These are phyloP conservation scores for Saprolegnia parasitica DNA, from an alignment of 352 stramenopile species.

Conservation along the genomic window DNA sequence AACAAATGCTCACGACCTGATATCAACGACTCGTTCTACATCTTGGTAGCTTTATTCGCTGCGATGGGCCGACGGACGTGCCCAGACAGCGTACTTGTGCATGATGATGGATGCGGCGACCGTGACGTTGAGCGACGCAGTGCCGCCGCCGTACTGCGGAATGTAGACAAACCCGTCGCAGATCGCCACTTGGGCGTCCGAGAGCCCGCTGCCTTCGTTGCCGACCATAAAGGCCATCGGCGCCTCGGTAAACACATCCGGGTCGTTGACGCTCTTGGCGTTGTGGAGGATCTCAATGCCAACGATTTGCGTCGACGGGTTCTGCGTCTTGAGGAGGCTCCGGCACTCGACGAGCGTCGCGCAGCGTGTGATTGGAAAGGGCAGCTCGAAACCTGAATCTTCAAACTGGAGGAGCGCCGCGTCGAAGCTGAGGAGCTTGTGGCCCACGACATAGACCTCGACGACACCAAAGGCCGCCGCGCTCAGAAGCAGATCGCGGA, in stretches of 20 bases:
- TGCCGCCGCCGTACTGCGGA: constrained; percentile 92
- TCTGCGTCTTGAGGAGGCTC: constrained; percentile 43
- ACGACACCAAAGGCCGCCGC: constrained; percentile 76
- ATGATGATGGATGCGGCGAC: constrained; percentile 92
- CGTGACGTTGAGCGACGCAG: constrained; percentile 94
- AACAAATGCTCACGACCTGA: too few relatives aligned
- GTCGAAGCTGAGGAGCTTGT: constrained; percentile 58
- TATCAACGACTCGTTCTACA: too few relatives aligned
- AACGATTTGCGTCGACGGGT: constrained; percentile 72
- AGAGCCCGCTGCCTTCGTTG: constrained; percentile 94
- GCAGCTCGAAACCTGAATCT: constrained; percentile 48
- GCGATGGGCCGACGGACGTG: constrained; percentile 24
- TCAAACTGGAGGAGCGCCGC: constrained; percentile 51
- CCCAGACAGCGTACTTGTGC: constrained; percentile 86
- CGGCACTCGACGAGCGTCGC: constrained; percentile 77
- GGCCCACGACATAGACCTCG: constrained; percentile 85
- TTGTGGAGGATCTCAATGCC: constrained; percentile 92
- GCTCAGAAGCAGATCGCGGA: constrained; percentile 81
- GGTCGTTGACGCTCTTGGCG: constrained; percentile 66
- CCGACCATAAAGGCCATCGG: constrained; percentile 93
- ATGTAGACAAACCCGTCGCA: constrained; percentile 95
- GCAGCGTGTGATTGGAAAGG: constrained; percentile 60
- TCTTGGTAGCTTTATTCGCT: too few relatives aligned
- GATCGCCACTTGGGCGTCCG: constrained; percentile 83
- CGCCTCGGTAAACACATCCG: constrained; percentile 48